Conservation (phyloP, 305 asterid genomes). For the Solanum hybrid region DNA sequence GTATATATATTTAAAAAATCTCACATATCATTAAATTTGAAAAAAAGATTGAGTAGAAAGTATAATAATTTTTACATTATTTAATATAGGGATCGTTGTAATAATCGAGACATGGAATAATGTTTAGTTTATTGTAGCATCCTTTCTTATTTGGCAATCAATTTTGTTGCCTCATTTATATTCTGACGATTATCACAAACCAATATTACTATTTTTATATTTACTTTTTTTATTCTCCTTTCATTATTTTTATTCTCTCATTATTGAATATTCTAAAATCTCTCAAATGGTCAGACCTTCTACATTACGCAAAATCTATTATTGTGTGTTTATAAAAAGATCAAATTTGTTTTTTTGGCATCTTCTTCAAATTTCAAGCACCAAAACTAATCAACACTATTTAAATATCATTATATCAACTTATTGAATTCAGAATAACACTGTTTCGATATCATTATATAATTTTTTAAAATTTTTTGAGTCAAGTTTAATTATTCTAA, state of each 20-base stretch:
- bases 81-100: not conserved
- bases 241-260: not conserved
- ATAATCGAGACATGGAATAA: not conserved
- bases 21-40: too few species aligned
- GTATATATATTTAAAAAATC: too few species aligned
- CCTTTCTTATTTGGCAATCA: not conserved
- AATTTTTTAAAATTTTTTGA: accelerated
- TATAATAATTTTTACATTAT: not conserved
- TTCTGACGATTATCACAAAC: not conserved
- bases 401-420: not conserved
- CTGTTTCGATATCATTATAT: not conserved
- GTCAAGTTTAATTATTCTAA: too few species aligned
- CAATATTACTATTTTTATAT: too few species aligned
- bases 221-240: not conserved
- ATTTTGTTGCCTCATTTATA: not conserved
- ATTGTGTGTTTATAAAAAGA: not conserved
- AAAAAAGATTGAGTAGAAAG: not conserved
- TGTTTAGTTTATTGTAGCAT: not conserved
- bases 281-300: not conserved
- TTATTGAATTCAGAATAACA: not conserved
- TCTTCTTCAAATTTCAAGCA: not conserved
- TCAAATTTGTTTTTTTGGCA: not conserved
- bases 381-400: not conserved
- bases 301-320: not conserved
- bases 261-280: not conserved